Base-by-base conservation (phyloP, 805 yeast genomes). In the Candida railenensis region DNA sequence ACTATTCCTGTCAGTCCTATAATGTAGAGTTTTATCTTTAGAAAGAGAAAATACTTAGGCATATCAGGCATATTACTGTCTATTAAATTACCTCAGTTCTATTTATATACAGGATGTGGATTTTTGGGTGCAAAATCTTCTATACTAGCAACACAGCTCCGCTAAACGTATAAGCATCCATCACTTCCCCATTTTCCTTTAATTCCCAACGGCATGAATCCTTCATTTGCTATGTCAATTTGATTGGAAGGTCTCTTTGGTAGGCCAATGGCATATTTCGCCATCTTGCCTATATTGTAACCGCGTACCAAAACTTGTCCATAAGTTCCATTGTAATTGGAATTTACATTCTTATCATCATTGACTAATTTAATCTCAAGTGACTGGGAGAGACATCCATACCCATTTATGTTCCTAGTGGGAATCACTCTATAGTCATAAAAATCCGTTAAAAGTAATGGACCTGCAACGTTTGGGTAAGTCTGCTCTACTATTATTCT, bases 181-280 rank as follows among this genome's bases (percentile, higher is more conserved):
- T 86, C 92, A 22, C 62, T 68, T 12, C 89, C 91, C 75, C 84
- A 83, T 33, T 71, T 69, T 0, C 89, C 90, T 32, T 52, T 56
- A 0, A 82, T 77, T 3, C 77, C 67, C 19, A 70, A 49, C 9
- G 67, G 63, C 65, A 73, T 66, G 63, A 75, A 83, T 3, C 62
- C 77, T 28, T 69, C 69, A 14, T 52, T 53, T 37, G 53, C 53
- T 39, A 51, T 44, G 25, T 43, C 45, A 9, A 22, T 32, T 40
- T 48, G 18, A 19, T 46, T 9, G 20, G 36, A 15, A 11, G 33
- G 21, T 11, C 20, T 54, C 57, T 37, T 47, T 4, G 43, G 43
- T 11, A 40, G 19, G 4, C 43, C 48, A 9, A 54, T 53, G 34
- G 48, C 46, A n/a, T 52, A 22, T 22, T 48, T 45, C 38, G 38